Base-by-base conservation (phyloP, 192 early-diverging fungal species). In the Chytriomyces sp. region DNA sequence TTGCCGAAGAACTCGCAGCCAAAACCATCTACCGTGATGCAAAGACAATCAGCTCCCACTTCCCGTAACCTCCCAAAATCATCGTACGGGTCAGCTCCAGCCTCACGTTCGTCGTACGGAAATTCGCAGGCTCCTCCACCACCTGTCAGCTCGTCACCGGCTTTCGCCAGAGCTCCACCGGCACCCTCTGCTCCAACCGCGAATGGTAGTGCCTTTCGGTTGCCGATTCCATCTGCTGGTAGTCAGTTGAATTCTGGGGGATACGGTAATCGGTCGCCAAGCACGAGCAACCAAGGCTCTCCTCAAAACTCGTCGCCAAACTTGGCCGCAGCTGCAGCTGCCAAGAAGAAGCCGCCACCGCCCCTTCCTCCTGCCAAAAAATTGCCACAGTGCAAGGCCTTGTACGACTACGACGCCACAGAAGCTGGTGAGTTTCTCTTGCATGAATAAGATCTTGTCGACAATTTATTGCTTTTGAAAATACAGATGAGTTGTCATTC, bases 401-500 rank as follows among this genome's bases (percentile, higher is more conserved):
- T 84, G 26, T 84, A 84, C 73, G 78, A 86, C 53, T 86, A 86
- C 68, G 81, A 86, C 26, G 82, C 81, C 14, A 39, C 75, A 3
- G 84, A 86, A 70, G 84, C 81, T 34, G 81, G 62, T 76, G 33
- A 32, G 39, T 57, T 69, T n/a, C n/a, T n/a, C n/a, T n/a, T n/a
- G n/a, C n/a, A n/a, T n/a, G 40, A 14, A 17, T 44, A 12, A 49
- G 39, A 19, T 64, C 25, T 8, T 64, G 10, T 19, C n/a, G 37
- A 6, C 8, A 76, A 57, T 53, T 52, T 28, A 57, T 33, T 71
- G 14, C 52, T 5, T 62, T 28, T 25, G 49, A 61, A 38, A 54
- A 38, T 49, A 70, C 77, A 39, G 88, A 85, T 39, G 90, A 91
- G 40, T 77, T 93, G 22, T 74, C 79, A 32, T 88, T 92, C 63